phyloP scores from a whole-genome alignment of 2,329 filamentous ascomycete species.

The Dactylella cylindrospora region DNA sequence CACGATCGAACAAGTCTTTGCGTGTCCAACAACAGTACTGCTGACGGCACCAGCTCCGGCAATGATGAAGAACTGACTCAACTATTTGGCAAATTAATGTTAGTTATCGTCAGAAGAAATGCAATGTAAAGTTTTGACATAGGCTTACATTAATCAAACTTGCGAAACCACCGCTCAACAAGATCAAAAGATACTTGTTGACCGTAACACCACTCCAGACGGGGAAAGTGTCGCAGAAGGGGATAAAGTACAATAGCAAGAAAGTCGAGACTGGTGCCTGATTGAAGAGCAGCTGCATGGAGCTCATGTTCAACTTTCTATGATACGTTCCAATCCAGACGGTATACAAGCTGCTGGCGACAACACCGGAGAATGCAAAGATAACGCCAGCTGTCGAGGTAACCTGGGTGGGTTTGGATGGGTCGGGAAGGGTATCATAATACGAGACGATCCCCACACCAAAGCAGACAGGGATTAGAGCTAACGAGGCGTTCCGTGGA shows the following conservation, averaged over 20 bases:
- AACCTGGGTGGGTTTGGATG: conserved; percentile 58
- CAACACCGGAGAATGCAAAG: conserved; percentile 65
- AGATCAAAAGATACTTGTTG: conserved; percentile 62
- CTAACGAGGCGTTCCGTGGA: conserved; percentile 59
- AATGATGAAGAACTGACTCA: conserved; percentile 62
- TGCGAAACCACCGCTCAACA: conserved; percentile 64
- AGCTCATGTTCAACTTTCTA: conserved; percentile 65
- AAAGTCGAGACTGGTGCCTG: conserved; percentile 66
- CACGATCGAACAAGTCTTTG: conserved; percentile 68
- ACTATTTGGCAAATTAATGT: conserved; percentile 46
- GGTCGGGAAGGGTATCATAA: conserved; percentile 63
- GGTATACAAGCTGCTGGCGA: conserved; percentile 68
- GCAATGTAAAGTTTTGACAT: neutral
- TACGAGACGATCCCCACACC: conserved; percentile 69
- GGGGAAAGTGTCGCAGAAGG: conserved; percentile 66
- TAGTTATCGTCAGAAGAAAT: neutral
- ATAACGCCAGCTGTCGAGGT: conserved; percentile 63
- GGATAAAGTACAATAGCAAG: conserved; percentile 66
- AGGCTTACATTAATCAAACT: conserved; percentile 63
- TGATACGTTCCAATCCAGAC: conserved; percentile 69
- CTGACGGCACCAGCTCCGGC: conserved; percentile 63
- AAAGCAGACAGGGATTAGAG: conserved; percentile 63
- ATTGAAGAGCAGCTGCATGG: conserved; percentile 70
- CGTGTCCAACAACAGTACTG: conserved; percentile 66
- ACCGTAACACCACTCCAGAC: conserved; percentile 58